phyloP scores from a whole-genome alignment of 768 basidiomycete species.

The Plicaturopsis crispa region DNA sequence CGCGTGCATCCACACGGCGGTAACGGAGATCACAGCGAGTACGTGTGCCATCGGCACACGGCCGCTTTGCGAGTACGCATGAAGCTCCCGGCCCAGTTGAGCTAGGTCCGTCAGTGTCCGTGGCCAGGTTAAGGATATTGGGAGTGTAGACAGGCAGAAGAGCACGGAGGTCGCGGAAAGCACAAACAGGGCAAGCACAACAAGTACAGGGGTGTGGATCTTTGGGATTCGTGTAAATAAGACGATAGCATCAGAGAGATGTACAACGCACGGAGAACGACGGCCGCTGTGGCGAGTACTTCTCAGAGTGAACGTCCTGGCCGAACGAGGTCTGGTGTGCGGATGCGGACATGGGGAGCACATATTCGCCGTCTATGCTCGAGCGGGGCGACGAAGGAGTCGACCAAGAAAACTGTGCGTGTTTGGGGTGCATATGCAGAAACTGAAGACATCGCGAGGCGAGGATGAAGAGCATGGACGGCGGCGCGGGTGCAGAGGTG shows the following conservation, averaged over 20 bases:
- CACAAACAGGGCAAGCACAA: conserved; percentile 59
- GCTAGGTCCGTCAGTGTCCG: conserved; percentile 69
- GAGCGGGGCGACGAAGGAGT: conserved; percentile 38
- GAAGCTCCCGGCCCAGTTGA: conserved; percentile 66
- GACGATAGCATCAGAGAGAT: conserved; percentile 3
- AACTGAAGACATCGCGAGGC: conserved; percentile 45
- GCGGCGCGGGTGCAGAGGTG: conserved; percentile 13
- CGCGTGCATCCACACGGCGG: conserved; percentile 92
- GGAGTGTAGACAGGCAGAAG: conserved; percentile 42
- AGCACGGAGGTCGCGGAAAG: conserved; percentile 54
- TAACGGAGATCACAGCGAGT: conserved; percentile 71
- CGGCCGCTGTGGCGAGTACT: conserved; percentile 15
- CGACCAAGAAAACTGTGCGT: conserved; percentile 31
- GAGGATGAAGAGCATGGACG: conserved; percentile 45
- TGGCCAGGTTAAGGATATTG: conserved; percentile 73
- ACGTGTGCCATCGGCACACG: conserved; percentile 63
- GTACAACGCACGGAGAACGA: conserved; percentile 24
- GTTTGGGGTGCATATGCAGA: conserved; percentile 37
- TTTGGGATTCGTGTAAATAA: conserved; percentile 12
- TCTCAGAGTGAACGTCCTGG: conserved; percentile 31
- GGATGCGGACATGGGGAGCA: conserved; percentile 50
- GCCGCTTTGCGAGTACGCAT: conserved; percentile 72
- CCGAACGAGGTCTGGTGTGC: conserved; percentile 38
- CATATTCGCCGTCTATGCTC: conserved; percentile 32
- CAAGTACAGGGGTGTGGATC: conserved; percentile 59